Evolutionary conservation across 140 eudicot species (phyloP).

Genomic region (Cichorium intybus): DNA sequence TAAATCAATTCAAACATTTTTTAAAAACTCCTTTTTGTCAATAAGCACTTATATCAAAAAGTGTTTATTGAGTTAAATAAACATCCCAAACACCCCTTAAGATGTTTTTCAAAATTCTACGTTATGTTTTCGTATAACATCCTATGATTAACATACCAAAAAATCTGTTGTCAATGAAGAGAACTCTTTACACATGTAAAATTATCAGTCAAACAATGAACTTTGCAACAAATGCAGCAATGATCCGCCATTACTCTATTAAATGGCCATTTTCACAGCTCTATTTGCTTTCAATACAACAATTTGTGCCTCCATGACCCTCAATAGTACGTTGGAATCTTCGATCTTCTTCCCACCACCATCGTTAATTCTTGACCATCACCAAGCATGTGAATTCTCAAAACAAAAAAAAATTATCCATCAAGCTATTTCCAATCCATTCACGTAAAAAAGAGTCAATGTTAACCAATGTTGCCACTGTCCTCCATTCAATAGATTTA

Average conservation of each 20-base stretch:
- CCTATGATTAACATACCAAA: too few species aligned
- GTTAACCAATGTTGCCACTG: slow-evolving; percentile 7
- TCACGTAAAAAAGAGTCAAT: not conserved
- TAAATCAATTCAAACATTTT: too few species aligned
- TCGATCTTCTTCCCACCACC: slow-evolving; percentile 2
- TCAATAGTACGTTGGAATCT: not conserved
- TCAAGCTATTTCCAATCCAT: slow-evolving; percentile 1
- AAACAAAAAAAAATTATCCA: not conserved
- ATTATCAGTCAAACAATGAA: too few species aligned
- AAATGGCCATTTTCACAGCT: slow-evolving; percentile 17
- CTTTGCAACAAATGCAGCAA: too few species aligned
- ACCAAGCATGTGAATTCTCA: not conserved
- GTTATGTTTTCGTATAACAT: too few species aligned
- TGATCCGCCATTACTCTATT: not conserved
- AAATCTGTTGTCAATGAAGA: too few species aligned
- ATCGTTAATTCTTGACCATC: slow-evolving; percentile 8
- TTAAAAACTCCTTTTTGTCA: too few species aligned
- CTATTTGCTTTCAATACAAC: slow-evolving; percentile 5
- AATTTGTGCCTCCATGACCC: slow-evolving; percentile 1
- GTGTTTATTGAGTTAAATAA: too few species aligned
- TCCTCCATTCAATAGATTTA: slow-evolving; percentile 28
- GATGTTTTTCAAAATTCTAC: too few species aligned
- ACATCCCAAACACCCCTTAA: too few species aligned
- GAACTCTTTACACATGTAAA: too few species aligned
- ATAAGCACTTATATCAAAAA: too few species aligned